Evolutionary conservation across 1,284 basidiomycete species (phyloP).

Genomic region (Ceratobasidium papillatum): DNA sequence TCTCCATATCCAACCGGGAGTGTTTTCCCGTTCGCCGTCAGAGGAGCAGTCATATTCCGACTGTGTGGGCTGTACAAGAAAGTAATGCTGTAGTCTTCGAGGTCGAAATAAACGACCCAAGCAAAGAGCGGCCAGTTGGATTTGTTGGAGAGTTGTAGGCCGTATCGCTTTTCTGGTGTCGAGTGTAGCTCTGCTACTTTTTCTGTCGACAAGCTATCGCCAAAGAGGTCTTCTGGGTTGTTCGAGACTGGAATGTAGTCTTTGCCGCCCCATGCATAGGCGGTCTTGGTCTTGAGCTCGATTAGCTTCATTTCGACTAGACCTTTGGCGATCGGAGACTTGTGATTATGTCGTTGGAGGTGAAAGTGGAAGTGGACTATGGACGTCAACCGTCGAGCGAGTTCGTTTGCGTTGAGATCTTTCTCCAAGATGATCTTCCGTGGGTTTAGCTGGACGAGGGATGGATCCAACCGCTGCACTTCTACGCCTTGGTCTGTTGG

Average conservation of each 20-base stretch:
- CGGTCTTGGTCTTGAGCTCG: not conserved
- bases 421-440: not conserved
- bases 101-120: conserved; percentile 29
- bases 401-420: not conserved
- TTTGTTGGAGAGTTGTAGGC: conserved; percentile 19
- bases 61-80: conserved; percentile 11
- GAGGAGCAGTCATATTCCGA: not conserved
- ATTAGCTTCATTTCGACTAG: not conserved
- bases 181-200: not conserved
- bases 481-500: not conserved
- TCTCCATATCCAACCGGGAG: conserved; percentile 13
- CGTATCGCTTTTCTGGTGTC: not conserved
- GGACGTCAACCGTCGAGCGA: not conserved
- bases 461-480: not conserved
- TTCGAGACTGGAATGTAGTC: not conserved
- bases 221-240: conserved; percentile 10
- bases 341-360: conserved; percentile 9
- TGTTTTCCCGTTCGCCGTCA: not conserved
- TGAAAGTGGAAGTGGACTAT: conserved; percentile 20
- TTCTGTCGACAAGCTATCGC: not conserved
- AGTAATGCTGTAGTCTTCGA: conserved; percentile 28
- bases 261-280: not conserved
- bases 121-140: conserved; percentile 10
- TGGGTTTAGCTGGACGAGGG: not conserved
- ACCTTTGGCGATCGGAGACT: not conserved